Evolutionary conservation across 345 rosid genomes (phyloP).

Genomic region (Pistacia atlantica): DNA sequence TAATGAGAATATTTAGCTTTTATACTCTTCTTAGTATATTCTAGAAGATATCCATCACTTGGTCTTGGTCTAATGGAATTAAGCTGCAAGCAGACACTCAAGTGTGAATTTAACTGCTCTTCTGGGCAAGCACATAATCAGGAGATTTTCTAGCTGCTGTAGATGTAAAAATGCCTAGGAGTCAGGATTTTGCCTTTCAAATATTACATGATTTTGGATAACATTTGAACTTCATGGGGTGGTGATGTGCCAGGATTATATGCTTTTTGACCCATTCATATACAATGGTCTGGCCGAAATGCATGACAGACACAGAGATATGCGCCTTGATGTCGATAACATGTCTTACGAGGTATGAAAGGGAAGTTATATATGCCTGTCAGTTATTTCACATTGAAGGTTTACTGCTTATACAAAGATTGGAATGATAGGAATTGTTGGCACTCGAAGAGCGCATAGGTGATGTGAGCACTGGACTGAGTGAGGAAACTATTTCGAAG

Average conservation of each 20-base stretch:
- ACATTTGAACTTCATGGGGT: slow-evolving; percentile 19
- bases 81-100: background rate
- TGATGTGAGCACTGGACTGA: slow-evolving; percentile 83
- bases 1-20: background rate
- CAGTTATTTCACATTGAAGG: background rate
- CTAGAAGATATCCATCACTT: background rate
- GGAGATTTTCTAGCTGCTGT: background rate
- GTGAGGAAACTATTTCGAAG: slow-evolving; percentile 63
- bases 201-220: background rate
- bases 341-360: slow-evolving; percentile 90
- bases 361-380: background rate
- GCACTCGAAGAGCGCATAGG: slow-evolving; percentile 93
- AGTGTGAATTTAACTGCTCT: slow-evolving; percentile 5
- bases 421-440: slow-evolving; percentile 67
- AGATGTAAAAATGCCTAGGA: background rate
- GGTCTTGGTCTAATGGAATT: slow-evolving; percentile 10
- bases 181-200: background rate
- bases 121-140: background rate
- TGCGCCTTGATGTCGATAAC: slow-evolving; percentile 97
- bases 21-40: background rate
- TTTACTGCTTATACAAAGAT: slow-evolving; percentile 6
- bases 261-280: slow-evolving; percentile 75
- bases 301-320: slow-evolving; percentile 86
- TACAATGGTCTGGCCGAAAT: slow-evolving; percentile 68
- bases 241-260: slow-evolving; percentile 63